Evolutionary conservation across 2,329 filamentous ascomycete genomes (phyloP).

Genomic region (Gyromitra esculenta): DNA sequence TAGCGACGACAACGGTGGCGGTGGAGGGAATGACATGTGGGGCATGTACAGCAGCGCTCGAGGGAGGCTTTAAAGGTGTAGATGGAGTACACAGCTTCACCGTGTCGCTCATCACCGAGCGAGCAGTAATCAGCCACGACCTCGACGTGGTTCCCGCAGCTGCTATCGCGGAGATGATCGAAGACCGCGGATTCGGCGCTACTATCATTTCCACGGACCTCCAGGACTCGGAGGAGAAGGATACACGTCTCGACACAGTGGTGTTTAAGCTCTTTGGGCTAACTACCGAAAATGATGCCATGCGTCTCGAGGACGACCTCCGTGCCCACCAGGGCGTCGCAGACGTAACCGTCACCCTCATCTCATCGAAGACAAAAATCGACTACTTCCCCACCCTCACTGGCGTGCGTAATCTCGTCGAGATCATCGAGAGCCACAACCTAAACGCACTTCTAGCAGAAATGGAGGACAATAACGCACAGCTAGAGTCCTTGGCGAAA

Average conservation of each 20-base stretch:
- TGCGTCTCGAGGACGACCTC: constrained; percentile 75
- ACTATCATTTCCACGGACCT: constrained; percentile 76
- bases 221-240: constrained; percentile 60
- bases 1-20: constrained; percentile 90
- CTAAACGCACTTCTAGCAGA: constrained; percentile 91
- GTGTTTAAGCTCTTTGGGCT: constrained; percentile 85
- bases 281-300: constrained; percentile 74
- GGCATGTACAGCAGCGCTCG: constrained; percentile 82
- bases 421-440: constrained; percentile 80
- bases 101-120: constrained; percentile 92
- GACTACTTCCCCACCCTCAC: constrained; percentile 75
- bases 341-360: constrained; percentile 76
- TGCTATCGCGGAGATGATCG: constrained; percentile 68
- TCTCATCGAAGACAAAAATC: constrained; percentile 78
- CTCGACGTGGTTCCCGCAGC: constrained; percentile 77
- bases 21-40: constrained; percentile 94
- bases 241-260: constrained; percentile 67
- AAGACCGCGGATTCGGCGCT: constrained; percentile 81
- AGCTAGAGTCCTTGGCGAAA: constrained; percentile 94
- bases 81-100: constrained; percentile 85
- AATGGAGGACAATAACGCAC: constrained; percentile 93
- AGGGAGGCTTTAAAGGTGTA: constrained; percentile 79
- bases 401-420: constrained; percentile 84
- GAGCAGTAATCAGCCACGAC: constrained; percentile 91
- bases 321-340: constrained; percentile 74